Conservation (phyloP, 192 early-diverging fungal species). For the Funneliformis geosporum region DNA sequence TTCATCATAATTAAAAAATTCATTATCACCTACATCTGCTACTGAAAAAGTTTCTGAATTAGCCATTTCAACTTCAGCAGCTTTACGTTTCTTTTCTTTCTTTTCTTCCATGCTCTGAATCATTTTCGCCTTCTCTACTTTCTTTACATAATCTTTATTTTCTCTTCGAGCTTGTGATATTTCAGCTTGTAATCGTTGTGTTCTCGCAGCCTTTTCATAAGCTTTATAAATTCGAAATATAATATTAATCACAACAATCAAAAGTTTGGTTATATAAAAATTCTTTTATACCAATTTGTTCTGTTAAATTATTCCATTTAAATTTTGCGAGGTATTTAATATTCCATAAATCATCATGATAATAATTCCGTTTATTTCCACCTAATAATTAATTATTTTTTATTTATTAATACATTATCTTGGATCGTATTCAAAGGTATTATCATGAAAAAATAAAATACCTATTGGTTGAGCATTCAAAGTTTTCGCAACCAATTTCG, state of each 20-base stretch:
- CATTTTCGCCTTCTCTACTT: constrained; percentile 84
- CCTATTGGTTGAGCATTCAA: constrained; percentile 86
- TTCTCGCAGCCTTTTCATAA: constrained; percentile 71
- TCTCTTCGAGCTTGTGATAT: constrained; percentile 84
- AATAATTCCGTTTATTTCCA: constrained; percentile 81
- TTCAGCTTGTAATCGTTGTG: constrained; percentile 81
- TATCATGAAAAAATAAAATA: constrained; percentile 10
- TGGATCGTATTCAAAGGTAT: no score
- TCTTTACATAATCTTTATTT: constrained; percentile 82
- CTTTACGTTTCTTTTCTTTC: constrained; percentile 6
- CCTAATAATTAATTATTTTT: constrained; percentile 39
- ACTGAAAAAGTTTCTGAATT: neutral
- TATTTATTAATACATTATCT: no score
- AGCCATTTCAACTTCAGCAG: neutral
- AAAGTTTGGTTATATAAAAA: no score
- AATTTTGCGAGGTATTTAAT: constrained; percentile 95
- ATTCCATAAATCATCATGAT: constrained; percentile 97
- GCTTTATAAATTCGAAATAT: constrained; percentile 42
- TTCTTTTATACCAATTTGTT: constrained; percentile 64
- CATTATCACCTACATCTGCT: neutral
- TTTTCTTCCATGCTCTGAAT: neutral
- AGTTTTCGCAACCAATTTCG: constrained; percentile 69
- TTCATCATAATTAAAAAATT: neutral
- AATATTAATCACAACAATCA: neutral
- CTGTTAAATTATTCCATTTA: constrained; percentile 95